A percentile compares a stretch with the other conserved stretches of the same genome.
Evolutionary conservation across 371 early-diverging fungal genomes (phyloP).

Genomic region (Mucor lusitanicus): DNA sequence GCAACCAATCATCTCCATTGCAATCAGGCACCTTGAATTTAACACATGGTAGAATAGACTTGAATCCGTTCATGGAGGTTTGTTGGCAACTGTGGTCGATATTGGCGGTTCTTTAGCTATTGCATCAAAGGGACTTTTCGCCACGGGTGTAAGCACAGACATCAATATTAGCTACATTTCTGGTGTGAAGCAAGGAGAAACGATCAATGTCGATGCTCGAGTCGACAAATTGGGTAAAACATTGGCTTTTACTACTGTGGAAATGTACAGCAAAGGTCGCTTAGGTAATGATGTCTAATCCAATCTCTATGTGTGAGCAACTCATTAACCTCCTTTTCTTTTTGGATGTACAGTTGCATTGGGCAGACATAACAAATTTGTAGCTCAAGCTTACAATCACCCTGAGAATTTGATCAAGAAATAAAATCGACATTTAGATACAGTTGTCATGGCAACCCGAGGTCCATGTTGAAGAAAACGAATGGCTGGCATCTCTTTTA

Average conservation of each 20-base stretch:
- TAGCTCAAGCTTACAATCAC: slow-evolving; percentile 50
- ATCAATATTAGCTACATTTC: slow-evolving; percentile 62
- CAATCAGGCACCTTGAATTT: background rate
- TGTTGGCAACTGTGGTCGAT: slow-evolving; percentile 61
- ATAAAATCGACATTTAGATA: background rate
- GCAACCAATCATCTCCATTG: background rate
- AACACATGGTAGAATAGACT: slow-evolving; percentile 52
- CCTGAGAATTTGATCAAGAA: slow-evolving; percentile 36
- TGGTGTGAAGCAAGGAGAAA: slow-evolving; percentile 57
- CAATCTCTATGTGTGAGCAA: background rate
- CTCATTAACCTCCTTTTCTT: background rate
- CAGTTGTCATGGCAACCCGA: background rate
- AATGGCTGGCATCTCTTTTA: background rate
- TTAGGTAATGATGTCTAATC: slow-evolving; percentile 28
- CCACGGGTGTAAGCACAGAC: slow-evolving; percentile 69
- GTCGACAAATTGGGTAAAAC: slow-evolving; percentile 67
- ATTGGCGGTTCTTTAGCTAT: slow-evolving; percentile 65
- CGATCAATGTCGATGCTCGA: slow-evolving; percentile 48
- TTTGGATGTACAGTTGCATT: slow-evolving; percentile 41
- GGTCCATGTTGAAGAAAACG: background rate
- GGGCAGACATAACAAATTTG: slow-evolving; percentile 69
- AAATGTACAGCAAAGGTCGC: slow-evolving; percentile 47
- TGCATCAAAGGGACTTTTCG: slow-evolving; percentile 58
- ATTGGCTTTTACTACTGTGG: slow-evolving; percentile 60
- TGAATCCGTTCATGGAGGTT: slow-evolving; percentile 62